Conservation (phyloP, 495 filamentous ascomycete species). For the Penicillium samsonianum region DNA sequence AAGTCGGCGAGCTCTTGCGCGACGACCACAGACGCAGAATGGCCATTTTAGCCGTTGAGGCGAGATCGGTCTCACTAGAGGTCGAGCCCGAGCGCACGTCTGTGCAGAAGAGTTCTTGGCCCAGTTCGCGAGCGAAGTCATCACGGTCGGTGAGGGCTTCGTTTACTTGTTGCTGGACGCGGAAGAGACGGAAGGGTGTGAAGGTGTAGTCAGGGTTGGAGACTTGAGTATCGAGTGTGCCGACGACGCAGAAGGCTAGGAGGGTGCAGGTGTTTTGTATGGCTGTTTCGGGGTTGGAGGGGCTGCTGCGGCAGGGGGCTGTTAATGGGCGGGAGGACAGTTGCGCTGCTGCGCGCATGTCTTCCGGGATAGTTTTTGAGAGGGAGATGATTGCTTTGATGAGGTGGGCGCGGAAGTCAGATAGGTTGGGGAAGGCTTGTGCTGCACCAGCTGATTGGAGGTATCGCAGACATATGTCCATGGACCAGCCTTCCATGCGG, state of each 20-base stretch:
- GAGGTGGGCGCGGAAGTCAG: slow-evolving; percentile 45
- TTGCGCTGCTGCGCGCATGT: slow-evolving; percentile 48
- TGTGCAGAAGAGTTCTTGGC: slow-evolving; percentile 35
- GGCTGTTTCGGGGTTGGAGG: slow-evolving; percentile 29
- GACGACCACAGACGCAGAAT: slow-evolving; percentile 37
- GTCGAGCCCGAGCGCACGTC: slow-evolving; percentile 32
- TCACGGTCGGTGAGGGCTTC: slow-evolving; percentile 49
- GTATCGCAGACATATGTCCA: slow-evolving; percentile 51
- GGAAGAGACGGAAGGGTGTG: slow-evolving; percentile 58
- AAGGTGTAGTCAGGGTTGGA: slow-evolving; percentile 44
- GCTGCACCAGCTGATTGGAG: slow-evolving; percentile 40
- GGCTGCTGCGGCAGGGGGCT: slow-evolving; percentile 40
- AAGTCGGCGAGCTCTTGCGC: slow-evolving; percentile 18
- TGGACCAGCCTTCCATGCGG: slow-evolving; percentile 58
- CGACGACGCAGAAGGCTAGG: slow-evolving; percentile 58
- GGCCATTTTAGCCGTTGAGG: slow-evolving; percentile 29
- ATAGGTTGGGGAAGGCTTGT: slow-evolving; percentile 32
- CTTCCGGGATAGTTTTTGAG: slow-evolving; percentile 42
- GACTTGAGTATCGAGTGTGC: slow-evolving; percentile 49
- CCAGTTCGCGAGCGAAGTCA: slow-evolving; percentile 49
- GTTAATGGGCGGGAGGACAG: slow-evolving; percentile 51
- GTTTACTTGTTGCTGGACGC: slow-evolving; percentile 57
- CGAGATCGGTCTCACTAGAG: slow-evolving; percentile 28
- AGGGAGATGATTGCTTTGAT: slow-evolving; percentile 45
- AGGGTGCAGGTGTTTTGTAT: slow-evolving; percentile 29